Percentiles rank a stretch among this genome's conserved stretches.
phyloP scores from a whole-genome alignment of 2,329 filamentous ascomycete species.

The Calonectria naviculata region DNA sequence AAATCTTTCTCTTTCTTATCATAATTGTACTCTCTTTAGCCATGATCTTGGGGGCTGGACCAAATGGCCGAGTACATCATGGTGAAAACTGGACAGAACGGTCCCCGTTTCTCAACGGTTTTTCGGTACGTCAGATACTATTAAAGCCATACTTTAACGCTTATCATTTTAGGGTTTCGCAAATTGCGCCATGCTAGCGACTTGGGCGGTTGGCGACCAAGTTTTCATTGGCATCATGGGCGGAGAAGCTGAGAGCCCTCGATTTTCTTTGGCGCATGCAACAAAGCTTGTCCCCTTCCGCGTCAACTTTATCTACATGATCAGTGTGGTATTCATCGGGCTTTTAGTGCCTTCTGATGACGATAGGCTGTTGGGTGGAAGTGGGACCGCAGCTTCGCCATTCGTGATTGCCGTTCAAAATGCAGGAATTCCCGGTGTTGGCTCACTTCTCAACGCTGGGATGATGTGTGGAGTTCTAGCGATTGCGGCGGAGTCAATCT shows the following conservation, averaged over 20 bases:
- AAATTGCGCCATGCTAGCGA: slow-evolving; percentile 27
- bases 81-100: slow-evolving; percentile 24
- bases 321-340: slow-evolving; percentile 28
- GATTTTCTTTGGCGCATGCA: slow-evolving; percentile 29
- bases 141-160: background rate
- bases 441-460: slow-evolving; percentile 26
- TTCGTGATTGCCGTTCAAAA: slow-evolving; percentile 28
- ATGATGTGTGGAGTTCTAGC: slow-evolving; percentile 32
- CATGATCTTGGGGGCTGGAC: slow-evolving; percentile 23
- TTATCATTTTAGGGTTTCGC: slow-evolving; percentile 25
- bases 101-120: slow-evolving; percentile 26
- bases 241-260: slow-evolving; percentile 28
- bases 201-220: slow-evolving; percentile 32
- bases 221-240: slow-evolving; percentile 36
- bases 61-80: slow-evolving; percentile 10
- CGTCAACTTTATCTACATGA: slow-evolving; percentile 33
- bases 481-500: too few species aligned
- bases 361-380: slow-evolving; percentile 21
- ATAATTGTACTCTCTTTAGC: slow-evolving; percentile 27
- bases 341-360: slow-evolving; percentile 28
- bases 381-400: slow-evolving; percentile 28
- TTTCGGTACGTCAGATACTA: slow-evolving; percentile 11
- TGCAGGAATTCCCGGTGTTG: slow-evolving; percentile 21
- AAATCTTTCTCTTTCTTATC: slow-evolving; percentile 29
- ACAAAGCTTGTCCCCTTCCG: slow-evolving; percentile 31